Evolutionary conservation across 225 moss, liverwort and hornwort species (phyloP), one percentile per base, ranked within the genome.

Genomic region (Physcomitrellopsis africana): DNA sequence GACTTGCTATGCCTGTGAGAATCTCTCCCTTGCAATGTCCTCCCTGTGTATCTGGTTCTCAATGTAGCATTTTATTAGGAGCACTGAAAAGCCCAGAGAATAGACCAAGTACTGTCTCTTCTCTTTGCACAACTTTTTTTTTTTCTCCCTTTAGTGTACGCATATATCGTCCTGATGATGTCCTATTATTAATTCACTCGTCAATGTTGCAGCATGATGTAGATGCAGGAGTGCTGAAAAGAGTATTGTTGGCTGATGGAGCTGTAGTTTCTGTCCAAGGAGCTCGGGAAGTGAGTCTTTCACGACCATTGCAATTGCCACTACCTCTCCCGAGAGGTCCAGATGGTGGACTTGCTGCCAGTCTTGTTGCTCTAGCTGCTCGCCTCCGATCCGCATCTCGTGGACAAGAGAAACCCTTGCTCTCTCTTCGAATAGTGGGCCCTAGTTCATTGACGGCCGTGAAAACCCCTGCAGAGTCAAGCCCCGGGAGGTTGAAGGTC

Each of bases 1-100:
- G 93, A 60, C 87, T 95, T 82, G 83, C 95, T 53, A 87, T 95
- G 91, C 95, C 95, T 61, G 94, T 94, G 83, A 85, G 92, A 57
- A 19, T 29, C 47, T 68, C 72, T 69, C 63, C 32, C 15, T 23
- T 1, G 29, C 18, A 14, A 42, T 61, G 2, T 61, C 24, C 43
- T 60, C 55, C 17, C 48, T 18, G 6, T 6, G 58, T 65, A 52
- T 13, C 60, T 26, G 54, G 8, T 61, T 55, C 22, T 29, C 22
- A 46, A n/a, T 32, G 37, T 42, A 18, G 61, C 51, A 2, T 29
- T 49, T 11, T 27, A 17, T 51, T 48, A 65, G 69, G 70, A 75
- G 42, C 18, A 14, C 37, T 8, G 56, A 9, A 17, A 51, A 41
- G 46, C 62, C 7, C 17, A 19, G 74, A 54, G 69, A 54, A 11